Percentiles rank a stretch among this genome's conserved stretches.
Evolutionary conservation across 2,329 filamentous ascomycete species (phyloP).

Genomic region (Xylaria sp.): DNA sequence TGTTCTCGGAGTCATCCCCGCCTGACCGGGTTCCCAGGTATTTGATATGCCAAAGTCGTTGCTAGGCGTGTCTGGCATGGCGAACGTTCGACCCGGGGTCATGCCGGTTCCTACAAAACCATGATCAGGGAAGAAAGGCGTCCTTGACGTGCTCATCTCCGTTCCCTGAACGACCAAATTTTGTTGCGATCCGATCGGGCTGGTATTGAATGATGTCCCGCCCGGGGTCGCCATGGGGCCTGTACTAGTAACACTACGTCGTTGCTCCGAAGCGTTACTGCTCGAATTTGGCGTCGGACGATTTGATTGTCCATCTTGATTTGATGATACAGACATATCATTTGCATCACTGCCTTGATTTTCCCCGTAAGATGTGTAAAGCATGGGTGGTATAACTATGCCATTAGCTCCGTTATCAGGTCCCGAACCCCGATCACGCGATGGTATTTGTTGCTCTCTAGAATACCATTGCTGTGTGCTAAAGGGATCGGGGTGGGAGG

Average conservation of each 20-base stretch:
- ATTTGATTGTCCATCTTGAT: constrained; percentile 61
- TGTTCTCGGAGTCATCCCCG: constrained; percentile 65
- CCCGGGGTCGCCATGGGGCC: constrained; percentile 54
- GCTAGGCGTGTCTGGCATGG: constrained; percentile 53
- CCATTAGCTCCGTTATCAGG: constrained; percentile 32
- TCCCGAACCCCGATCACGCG: constrained; percentile 42
- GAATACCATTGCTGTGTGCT: constrained; percentile 52
- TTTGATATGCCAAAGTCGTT: constrained; percentile 57
- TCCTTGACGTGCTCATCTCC: constrained; percentile 53
- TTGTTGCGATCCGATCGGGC: constrained; percentile 60
- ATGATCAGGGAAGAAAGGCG: constrained; percentile 55
- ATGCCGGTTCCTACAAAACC: constrained; percentile 55
- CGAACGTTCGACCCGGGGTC: constrained; percentile 51
- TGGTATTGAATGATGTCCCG: constrained; percentile 63
- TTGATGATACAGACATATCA: constrained; percentile 62
- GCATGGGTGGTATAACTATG: constrained; percentile 30
- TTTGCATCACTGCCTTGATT: constrained; percentile 58
- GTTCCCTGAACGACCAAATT: constrained; percentile 52
- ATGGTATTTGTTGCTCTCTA: constrained; percentile 54
- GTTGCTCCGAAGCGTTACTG: constrained; percentile 58
- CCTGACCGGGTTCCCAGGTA: constrained; percentile 59
- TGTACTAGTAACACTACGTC: constrained; percentile 44
- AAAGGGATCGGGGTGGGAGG: constrained; percentile 26
- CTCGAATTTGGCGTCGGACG: constrained; percentile 71
- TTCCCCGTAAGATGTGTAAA: constrained; percentile 53